Base-by-base conservation (phyloP, 495 filamentous ascomycete genomes). In the Penicillium tannophilum region DNA sequence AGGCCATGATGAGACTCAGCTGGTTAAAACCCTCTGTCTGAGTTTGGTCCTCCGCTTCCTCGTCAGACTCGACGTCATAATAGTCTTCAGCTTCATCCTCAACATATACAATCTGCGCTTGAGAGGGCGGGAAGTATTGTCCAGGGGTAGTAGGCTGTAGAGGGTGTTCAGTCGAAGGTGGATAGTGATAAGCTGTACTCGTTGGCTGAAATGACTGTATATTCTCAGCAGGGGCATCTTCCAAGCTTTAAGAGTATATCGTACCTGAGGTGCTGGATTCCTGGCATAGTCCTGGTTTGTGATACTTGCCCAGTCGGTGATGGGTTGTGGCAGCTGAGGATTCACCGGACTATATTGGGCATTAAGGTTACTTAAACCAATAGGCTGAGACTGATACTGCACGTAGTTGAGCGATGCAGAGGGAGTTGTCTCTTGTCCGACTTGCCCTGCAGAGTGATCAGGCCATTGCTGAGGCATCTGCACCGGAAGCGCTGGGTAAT, bases 11-110 rank as follows among this genome's bases (percentile, higher is more conserved):
- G 17, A 77, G 69, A 47, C 63, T 76, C 23, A 79, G 23, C 48
- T 78, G 76, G 51, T 78, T 78, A 52, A 74, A 76, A 43, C 86
- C 86, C 30, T 88, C 82, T 14, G 75, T 77, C 57, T 83, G 79
- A 0, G 78, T 78, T 24, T 79, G 82, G 11, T 79, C 73, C 19
- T 72, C 77, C 75, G 76, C 75, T 55, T 93, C 90, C 55, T 91
- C 88, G 52, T 91, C 89, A 2, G 87, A 85, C 45, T 85, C 76
- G 16, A 89, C 79, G 63, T 88, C 86, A 52, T 80, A 86, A 58
- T 80, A 82, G 33, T 87, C 83, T 58, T 86, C 82, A 33, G 80
- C 76, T 46, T 83, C 74, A 33, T 80, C 76, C 20, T 85, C 80
- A 17, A 81, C 66, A 63, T 75, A 70, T 10, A 65, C 31, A 16